Evolutionary conservation across 148 eudicot species (phyloP), one percentile per base, ranked within the genome.

Genomic region (Talinum fruticosum): DNA sequence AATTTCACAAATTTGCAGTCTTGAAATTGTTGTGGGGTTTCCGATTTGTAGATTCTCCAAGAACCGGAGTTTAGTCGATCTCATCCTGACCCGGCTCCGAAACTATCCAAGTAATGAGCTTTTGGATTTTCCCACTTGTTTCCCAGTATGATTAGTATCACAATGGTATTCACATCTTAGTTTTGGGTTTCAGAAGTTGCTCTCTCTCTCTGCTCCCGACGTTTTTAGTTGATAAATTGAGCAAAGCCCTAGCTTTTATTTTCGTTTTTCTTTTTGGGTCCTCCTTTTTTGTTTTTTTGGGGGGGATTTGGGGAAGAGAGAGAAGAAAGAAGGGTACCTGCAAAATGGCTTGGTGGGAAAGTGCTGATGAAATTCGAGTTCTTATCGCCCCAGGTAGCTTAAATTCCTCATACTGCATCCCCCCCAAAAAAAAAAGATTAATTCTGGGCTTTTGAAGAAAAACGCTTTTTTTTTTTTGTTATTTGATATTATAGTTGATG

Each of bases 311-410:
- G 71, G 8, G 18, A 47, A 41, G 44, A 49, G 53, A 49, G 53
- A 47, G 23, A 29, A 10, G 15, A n/a, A 54, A 72, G 38, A 15
- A 23, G 30, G 45, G 44, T 37, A 24, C 36, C 10, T 16, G 67
- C 41, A 23, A 45, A 73, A 94, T 94, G 98, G 80, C 83, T 76
- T 94, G 92, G 97, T 87, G 90, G 90, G 89, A 87, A 76, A 89
- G 85, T 72, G 73, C 78, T 51, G 80, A 83, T 53, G 89, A 91
- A 85, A 82, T 88, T 81, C 92, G 98, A 32, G 83, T 90, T 76
- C 89, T 94, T 16, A 80, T 91, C 51, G 90, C 97, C 19, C 91
- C 87, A 49, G 97, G 97, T 90, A 85, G 21, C 34, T 51, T 6
- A 30, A 74, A 32, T 33, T 41, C 10, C 57, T 35, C 1, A 8